phyloP scores from a whole-genome alignment of 495 filamentous ascomycete species.

The Glutinoglossum americanum region DNA sequence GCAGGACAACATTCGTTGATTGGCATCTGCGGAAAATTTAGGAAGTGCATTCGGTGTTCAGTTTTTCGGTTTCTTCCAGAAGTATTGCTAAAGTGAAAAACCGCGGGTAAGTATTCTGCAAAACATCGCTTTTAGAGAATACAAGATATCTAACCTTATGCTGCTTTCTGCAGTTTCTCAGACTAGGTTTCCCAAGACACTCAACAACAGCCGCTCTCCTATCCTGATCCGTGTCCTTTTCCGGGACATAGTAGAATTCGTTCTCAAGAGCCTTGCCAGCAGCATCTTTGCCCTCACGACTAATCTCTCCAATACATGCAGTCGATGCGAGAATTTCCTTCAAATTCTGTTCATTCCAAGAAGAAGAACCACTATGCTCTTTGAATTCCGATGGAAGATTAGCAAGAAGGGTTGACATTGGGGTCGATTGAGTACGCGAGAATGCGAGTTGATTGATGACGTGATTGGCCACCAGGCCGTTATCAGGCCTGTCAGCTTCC shows the following conservation, averaged over 20 bases:
- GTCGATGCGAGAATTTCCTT: slow-evolving; percentile 47
- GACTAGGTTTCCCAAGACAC: slow-evolving; percentile 64
- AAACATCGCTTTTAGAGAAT: not conserved
- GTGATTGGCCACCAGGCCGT: slow-evolving; percentile 44
- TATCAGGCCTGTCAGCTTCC: slow-evolving; percentile 15
- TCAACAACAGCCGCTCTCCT: slow-evolving; percentile 67
- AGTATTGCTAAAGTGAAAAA: slow-evolving; percentile 52
- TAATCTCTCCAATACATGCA: slow-evolving; percentile 66
- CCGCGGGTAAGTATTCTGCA: slow-evolving; percentile 3
- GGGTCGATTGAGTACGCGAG: slow-evolving; percentile 81
- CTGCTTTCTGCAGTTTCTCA: slow-evolving; percentile 74
- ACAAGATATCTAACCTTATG: slow-evolving; percentile 56
- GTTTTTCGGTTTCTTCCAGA: slow-evolving; percentile 59
- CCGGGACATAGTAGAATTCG: slow-evolving; percentile 95
- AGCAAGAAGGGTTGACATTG: slow-evolving; percentile 66
- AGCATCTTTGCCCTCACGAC: slow-evolving; percentile 83
- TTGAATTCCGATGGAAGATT: slow-evolving; percentile 54
- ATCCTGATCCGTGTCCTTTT: slow-evolving; percentile 60
- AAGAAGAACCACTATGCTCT: slow-evolving; percentile 18
- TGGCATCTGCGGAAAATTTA: too few species aligned
- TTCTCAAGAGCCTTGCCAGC: slow-evolving; percentile 83
- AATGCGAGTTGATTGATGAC: slow-evolving; percentile 90
- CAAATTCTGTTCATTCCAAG: slow-evolving; percentile 32
- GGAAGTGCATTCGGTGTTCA: not conserved
- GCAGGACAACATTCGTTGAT: too few species aligned